Evolutionary conservation across 768 basidiomycete species (phyloP).

Genomic region (Podaxis sp.): DNA sequence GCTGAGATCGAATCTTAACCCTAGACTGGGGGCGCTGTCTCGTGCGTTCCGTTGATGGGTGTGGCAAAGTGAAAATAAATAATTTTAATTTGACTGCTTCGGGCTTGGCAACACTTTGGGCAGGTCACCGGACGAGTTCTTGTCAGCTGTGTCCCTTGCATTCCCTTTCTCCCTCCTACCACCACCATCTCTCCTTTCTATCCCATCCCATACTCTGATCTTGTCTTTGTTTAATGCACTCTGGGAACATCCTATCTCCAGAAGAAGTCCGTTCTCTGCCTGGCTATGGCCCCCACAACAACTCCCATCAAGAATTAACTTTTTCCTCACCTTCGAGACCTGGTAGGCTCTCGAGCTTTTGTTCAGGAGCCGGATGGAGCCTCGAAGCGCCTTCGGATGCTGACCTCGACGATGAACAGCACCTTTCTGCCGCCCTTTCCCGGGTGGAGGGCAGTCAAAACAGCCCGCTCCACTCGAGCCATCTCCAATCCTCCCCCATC

Average conservation of each 20-base stretch:
- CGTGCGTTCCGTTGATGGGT: constrained; percentile 12
- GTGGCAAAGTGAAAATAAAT: constrained; percentile 10
- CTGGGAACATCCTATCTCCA: constrained; percentile 18
- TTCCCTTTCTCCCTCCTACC: constrained; percentile 19
- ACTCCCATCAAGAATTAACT: constrained; percentile 15
- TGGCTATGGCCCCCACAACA: constrained; percentile 7
- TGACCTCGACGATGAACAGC: constrained; percentile 24
- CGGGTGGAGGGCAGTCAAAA: constrained; percentile 12
- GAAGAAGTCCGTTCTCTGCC: constrained; percentile 14
- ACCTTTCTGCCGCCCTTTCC: constrained; percentile 20
- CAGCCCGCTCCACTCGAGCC: constrained; percentile 6
- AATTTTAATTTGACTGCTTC: constrained; percentile 5
- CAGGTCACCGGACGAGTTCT: constrained; percentile 6
- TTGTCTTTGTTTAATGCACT: constrained; percentile 22
- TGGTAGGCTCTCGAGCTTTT: constrained; percentile 6
- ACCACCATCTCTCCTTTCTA: constrained; percentile 15
- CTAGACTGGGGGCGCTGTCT: constrained; percentile 2
- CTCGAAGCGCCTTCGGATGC: constrained; percentile 11
- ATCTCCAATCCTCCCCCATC: constrained; percentile 35
- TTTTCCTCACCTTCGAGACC: neutral
- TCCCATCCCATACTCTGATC: constrained; percentile 5
- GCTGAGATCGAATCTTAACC: constrained; percentile 11
- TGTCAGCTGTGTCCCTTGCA: neutral
- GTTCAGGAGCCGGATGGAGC: constrained; percentile 13
- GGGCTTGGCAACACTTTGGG: constrained; percentile 6